Percentiles rank a stretch among this genome's conserved stretches.
Evolutionary conservation across 345 rosid genomes (phyloP).

Genomic region (Gossypium stocksii): DNA sequence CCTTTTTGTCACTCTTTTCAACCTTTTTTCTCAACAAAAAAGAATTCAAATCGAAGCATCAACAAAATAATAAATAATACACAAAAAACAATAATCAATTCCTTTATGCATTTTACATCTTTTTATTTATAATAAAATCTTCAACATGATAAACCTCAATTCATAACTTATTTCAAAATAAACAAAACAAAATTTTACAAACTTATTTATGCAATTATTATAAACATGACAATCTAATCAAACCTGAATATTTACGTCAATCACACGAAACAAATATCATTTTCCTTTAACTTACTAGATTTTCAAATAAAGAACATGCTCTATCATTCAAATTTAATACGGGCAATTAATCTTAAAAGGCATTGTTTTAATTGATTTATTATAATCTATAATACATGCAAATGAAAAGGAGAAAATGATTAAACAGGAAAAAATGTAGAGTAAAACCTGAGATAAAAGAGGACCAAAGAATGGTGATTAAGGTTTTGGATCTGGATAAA

Average conservation of each 20-base stretch:
- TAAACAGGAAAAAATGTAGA: background rate
- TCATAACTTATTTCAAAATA: background rate
- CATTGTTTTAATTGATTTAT: background rate
- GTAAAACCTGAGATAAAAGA: background rate
- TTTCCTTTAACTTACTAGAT: background rate
- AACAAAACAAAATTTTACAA: background rate
- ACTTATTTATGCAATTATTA: background rate
- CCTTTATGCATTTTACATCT: too few relatives aligned
- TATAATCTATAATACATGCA: background rate
- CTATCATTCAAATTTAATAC: background rate
- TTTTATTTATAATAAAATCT: background rate
- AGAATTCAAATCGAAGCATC: background rate
- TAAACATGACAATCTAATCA: background rate
- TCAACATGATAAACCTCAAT: background rate
- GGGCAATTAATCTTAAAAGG: background rate
- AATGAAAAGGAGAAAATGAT: background rate
- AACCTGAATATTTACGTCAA: background rate
- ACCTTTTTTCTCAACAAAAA: background rate
- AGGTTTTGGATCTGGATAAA: background rate
- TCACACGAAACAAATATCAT: background rate
- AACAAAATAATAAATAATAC: background rate
- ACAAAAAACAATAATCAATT: background rate
- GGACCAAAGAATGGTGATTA: background rate
- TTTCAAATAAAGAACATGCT: background rate
- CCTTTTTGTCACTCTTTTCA: background rate